Evolutionary conservation across 129 eudicot species (phyloP).

Genomic region (Tagetes erecta): DNA sequence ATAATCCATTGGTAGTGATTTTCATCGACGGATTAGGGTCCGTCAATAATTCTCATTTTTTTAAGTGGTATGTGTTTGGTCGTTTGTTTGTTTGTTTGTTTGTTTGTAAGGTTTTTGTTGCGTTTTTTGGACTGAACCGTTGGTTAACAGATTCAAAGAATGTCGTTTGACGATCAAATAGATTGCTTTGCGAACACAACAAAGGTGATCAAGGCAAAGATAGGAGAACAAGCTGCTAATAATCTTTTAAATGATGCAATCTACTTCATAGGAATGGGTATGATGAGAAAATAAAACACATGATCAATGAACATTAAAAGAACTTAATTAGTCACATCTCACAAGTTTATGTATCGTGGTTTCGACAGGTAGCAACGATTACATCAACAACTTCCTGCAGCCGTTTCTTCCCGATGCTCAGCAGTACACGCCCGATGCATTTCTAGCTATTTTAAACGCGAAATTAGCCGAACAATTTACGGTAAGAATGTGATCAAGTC

Average conservation of each 20-base stretch:
- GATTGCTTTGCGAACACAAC: conserved; percentile 63
- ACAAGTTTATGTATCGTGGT: neutral
- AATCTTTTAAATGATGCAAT: conserved; percentile 59
- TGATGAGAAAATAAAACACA: neutral
- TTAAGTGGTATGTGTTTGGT: no score
- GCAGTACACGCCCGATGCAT: conserved; percentile 75
- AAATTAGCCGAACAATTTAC: conserved; percentile 66
- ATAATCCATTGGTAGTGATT: no score
- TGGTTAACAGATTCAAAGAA: conserved; percentile 60
- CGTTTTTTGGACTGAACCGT: neutral
- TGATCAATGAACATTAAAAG: neutral
- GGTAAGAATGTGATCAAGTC: conserved; percentile 31
- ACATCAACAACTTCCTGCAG: conserved; percentile 84
- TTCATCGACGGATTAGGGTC: no score
- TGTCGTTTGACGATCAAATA: conserved; percentile 87
- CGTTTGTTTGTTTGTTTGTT: neutral
- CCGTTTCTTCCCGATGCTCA: conserved; percentile 74
- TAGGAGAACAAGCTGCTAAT: conserved; percentile 64
- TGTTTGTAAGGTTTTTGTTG: neutral
- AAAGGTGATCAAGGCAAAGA: conserved; percentile 52
- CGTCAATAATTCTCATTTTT: no score
- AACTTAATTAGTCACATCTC: neutral
- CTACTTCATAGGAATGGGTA: conserved; percentile 89
- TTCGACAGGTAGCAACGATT: conserved; percentile 80
- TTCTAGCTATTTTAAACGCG: conserved; percentile 50